Evolutionary conservation across 2,329 filamentous ascomycete genomes (phyloP).

Genomic region (Ophiostoma ulmi): DNA sequence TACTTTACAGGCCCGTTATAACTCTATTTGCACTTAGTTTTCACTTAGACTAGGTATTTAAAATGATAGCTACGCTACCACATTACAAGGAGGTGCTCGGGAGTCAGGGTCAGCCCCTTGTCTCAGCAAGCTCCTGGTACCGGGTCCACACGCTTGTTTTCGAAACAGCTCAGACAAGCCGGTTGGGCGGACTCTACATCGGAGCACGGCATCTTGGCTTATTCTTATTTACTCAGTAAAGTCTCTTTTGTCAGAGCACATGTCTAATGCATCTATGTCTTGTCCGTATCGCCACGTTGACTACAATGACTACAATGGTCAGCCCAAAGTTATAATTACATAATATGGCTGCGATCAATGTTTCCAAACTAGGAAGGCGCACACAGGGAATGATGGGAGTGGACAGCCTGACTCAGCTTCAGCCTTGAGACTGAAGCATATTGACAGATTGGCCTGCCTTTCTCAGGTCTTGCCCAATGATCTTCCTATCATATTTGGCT

Average conservation of each 20-base stretch:
- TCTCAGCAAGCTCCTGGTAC: conserved; percentile 10
- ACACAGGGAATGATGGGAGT: background rate
- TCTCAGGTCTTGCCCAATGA: background rate
- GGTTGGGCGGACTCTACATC: background rate
- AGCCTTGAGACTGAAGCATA: background rate
- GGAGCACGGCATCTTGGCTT: background rate
- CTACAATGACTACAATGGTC: background rate
- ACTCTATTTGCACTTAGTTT: no score
- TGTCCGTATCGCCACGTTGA: background rate
- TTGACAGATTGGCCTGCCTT: background rate
- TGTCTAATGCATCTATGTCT: background rate
- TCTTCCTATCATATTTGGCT: background rate
- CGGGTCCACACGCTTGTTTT: conserved; percentile 11
- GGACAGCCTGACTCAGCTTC: background rate
- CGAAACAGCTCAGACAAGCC: conserved; percentile 3
- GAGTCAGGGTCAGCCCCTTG: conserved; percentile 8
- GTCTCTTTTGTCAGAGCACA: background rate
- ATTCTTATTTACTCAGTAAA: background rate
- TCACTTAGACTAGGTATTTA: no score
- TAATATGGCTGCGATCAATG: background rate
- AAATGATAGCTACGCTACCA: background rate
- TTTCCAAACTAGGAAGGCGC: background rate
- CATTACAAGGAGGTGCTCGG: background rate
- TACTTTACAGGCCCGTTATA: no score
- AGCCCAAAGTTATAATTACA: background rate